phyloP scores from a whole-genome alignment of 1,284 basidiomycete genomes.

The Cryptococcus floricola region DNA sequence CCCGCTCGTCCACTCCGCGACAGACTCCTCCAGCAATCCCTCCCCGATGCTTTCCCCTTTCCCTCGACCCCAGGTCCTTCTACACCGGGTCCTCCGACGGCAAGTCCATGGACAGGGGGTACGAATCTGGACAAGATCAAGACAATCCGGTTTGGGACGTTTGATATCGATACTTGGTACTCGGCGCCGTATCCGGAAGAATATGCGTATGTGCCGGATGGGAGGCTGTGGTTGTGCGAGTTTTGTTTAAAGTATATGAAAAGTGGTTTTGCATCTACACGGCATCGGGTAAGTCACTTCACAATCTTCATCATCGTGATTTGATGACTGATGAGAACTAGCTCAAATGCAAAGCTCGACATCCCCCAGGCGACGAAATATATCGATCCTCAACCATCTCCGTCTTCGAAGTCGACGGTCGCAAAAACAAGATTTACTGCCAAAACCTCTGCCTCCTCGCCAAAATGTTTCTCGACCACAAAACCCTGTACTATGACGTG shows the following conservation, averaged over 20 bases:
- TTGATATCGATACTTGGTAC: slow-evolving; percentile 97
- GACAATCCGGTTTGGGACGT: slow-evolving; percentile 87
- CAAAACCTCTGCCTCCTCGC: slow-evolving; percentile 98
- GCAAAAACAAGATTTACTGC: slow-evolving; percentile 99
- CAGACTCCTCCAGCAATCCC: slow-evolving; percentile 33
- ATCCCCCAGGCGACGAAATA: slow-evolving; percentile 98
- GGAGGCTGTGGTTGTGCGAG: slow-evolving; percentile 93
- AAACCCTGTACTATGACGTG: slow-evolving; percentile 98
- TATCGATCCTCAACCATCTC: slow-evolving; percentile 70
- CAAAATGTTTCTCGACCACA: slow-evolving; percentile 99
- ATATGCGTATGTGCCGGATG: slow-evolving; percentile 88
- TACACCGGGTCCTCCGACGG: neutral
- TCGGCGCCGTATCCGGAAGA: slow-evolving; percentile 99
- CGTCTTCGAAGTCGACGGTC: slow-evolving; percentile 96
- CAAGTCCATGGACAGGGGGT: neutral
- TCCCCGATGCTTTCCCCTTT: slow-evolving; percentile 13
- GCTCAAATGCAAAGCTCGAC: slow-evolving; percentile 91
- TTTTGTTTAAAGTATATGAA: slow-evolving; percentile 99
- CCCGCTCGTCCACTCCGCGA: slow-evolving; percentile 46
- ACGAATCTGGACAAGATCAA: slow-evolving; percentile 57
- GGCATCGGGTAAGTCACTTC: slow-evolving; percentile 69
- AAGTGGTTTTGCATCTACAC: slow-evolving; percentile 77
- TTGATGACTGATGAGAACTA: slow-evolving; percentile 36
- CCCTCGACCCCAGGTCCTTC: slow-evolving; percentile 6
- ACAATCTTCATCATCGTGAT: neutral